Conservation (phyloP, 2,329 filamentous ascomycete genomes). For the Chrysoporthe cubensis region DNA sequence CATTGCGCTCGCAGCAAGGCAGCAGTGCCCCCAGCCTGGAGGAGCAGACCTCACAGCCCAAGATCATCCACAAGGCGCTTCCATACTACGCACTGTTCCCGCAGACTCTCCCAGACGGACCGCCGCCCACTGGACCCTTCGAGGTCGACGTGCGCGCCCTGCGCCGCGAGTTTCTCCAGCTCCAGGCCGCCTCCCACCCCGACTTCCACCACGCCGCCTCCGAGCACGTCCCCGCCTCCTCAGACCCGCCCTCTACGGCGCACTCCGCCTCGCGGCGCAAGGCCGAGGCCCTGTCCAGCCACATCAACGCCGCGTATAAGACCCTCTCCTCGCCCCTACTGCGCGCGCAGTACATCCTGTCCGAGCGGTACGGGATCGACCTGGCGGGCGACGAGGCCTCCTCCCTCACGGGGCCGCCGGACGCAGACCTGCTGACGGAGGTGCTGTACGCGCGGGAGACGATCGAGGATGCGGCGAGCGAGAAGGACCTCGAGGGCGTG, state of each 20-base stretch:
- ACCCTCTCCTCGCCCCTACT: conserved; percentile 78
- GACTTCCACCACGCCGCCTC: conserved; percentile 58
- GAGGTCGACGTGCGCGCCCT: conserved; percentile 70
- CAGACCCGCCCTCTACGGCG: background rate
- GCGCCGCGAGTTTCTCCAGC: conserved; percentile 81
- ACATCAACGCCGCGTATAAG: conserved; percentile 90
- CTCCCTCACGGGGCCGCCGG: conserved; percentile 60
- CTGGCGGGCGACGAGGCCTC: conserved; percentile 78
- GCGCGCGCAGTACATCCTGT: conserved; percentile 86
- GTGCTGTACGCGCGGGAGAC: conserved; percentile 80
- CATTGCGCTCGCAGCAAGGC: background rate
- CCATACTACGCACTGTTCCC: conserved; percentile 86
- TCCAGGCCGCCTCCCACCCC: conserved; percentile 79
- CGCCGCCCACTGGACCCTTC: conserved; percentile 79
- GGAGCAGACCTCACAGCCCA: background rate
- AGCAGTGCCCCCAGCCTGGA: background rate
- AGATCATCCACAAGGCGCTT: conserved; percentile 18
- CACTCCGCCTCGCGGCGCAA: conserved; percentile 39
- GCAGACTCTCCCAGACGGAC: conserved; percentile 72
- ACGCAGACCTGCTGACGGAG: conserved; percentile 71
- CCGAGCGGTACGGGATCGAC: conserved; percentile 71
- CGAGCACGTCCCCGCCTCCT: conserved; percentile 9
- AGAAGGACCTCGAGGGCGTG: conserved; percentile 66
- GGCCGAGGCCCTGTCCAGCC: conserved; percentile 78
- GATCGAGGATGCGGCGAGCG: conserved; percentile 71